Percentiles rank a stretch among this genome's conserved stretches.
These are phyloP conservation scores for Nicotiana undulata DNA, from an alignment of 257 asterid genomes.

Conservation along the genomic window DNA sequence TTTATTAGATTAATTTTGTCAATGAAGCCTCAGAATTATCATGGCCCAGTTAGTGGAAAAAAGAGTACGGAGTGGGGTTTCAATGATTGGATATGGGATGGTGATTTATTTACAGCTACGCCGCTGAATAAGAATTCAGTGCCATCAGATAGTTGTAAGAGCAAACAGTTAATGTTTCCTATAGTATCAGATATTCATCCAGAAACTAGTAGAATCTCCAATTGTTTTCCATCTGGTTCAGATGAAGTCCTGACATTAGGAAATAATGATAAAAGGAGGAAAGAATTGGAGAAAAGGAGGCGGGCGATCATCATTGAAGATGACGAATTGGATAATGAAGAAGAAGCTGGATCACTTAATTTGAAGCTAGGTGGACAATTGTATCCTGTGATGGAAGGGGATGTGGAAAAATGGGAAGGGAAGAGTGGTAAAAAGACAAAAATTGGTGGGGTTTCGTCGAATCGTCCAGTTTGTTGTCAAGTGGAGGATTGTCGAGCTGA, in stretches of 20 bases:
- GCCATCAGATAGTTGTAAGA: conserved; percentile 59
- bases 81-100: conserved; percentile 94
- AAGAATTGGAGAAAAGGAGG: conserved; percentile 67
- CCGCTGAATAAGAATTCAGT: conserved; percentile 28
- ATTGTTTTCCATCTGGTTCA: conserved; percentile 22
- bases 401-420: conserved; percentile 36
- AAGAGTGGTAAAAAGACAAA: conserved; percentile 70
- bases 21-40: conserved; percentile 20
- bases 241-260: conserved; percentile 26
- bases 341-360: conserved; percentile 55
- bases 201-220: conserved; percentile 18
- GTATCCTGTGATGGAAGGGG: conserved; percentile 37
- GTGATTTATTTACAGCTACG: conserved; percentile 60
- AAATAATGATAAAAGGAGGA: conserved; percentile 47
- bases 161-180: conserved; percentile 44
- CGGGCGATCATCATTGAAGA: conserved; percentile 39
- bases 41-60: conserved; percentile 45
- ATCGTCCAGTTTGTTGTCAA: conserved; percentile 62
- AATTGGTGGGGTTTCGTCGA: conserved; percentile 31
- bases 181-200: conserved; percentile 33
- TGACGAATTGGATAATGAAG: background rate
- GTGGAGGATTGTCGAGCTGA: conserved; percentile 78
- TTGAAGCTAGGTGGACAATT: conserved; percentile 73
- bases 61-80: conserved; percentile 71
- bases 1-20: background rate